Evolutionary conservation across 257 asterid genomes (phyloP), one percentile per base, ranked within the genome.

Genomic region (Solanum tarapatanum): DNA sequence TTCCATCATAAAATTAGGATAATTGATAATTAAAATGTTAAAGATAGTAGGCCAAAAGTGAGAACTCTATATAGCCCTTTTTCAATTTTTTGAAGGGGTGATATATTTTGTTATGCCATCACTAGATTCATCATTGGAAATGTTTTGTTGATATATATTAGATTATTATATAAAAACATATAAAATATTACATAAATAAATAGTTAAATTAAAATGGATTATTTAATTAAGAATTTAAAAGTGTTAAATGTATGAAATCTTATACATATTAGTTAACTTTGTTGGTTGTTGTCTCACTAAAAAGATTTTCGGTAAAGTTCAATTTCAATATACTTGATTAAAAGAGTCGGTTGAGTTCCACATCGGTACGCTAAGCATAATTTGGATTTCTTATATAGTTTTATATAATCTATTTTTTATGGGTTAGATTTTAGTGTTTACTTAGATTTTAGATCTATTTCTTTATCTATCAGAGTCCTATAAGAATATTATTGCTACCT

Each of bases 351-450:
- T 7, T 55, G n/a, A 17, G n/a, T 17, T 55, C 11, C 64, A 55
- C 64, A 17, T 17, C 4, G n/a, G n/a, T 55, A 17, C 2, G 10
- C n/a, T 17, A 55, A 10, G 70, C 7, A 23, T 23, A 62, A 62
- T 9, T 62, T 62, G 70, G 14, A 4, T 62, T 62, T 10, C 7
- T 62, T 62, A 62, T n/a, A 62, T 10, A n/a, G 6, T 62, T 10
- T 23, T n/a, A 1, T 1, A 2, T 3, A 62, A 62, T n/a, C 0
- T 0, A 9, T 11, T 10, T 24, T n/a, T 62, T 0, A 62, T n/a
- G 3, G 13, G 7, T 62, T n/a, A n/a, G 3, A 9, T 4, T 23
- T 62, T 62, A 2, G 11, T 9, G 3, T 9, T 62, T 55, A 55
- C n/a, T 51, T 55, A 55, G 10, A 55, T 55, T 2, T 17, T 9